Conservation (phyloP, 2,329 filamentous ascomycete species). For the Blumeriella jaapii region DNA sequence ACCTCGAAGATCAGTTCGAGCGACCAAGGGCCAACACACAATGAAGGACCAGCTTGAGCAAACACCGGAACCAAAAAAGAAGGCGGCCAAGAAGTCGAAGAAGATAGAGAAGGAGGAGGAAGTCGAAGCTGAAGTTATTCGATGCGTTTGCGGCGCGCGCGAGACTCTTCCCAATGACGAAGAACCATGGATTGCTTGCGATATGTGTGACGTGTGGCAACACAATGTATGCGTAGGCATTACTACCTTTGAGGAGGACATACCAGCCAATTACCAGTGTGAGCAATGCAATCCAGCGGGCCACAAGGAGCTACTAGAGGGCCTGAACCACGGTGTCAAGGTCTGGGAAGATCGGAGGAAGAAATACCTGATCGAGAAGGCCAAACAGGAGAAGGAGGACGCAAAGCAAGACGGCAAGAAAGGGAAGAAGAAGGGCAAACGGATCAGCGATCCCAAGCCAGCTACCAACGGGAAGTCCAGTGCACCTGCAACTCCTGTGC, state of each 20-base stretch:
- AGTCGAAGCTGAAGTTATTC: conserved; percentile 55
- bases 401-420: not conserved
- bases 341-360: conserved; percentile 69
- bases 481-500: conserved; percentile 18
- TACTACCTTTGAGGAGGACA: conserved; percentile 60
- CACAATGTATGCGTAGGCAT: conserved; percentile 94
- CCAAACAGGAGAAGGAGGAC: conserved; percentile 44
- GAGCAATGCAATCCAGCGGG: conserved; percentile 73
- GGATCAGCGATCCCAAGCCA: conserved; percentile 47
- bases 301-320: conserved; percentile 69
- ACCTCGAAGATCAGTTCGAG: conserved; percentile 85
- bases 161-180: conserved; percentile 77
- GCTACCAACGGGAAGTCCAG: conserved; percentile 29
- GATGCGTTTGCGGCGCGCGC: conserved; percentile 84
- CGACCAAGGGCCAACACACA: conserved; percentile 91
- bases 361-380: conserved; percentile 43
- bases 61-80: conserved; percentile 39
- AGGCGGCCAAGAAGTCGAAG: conserved; percentile 38
- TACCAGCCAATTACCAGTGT: conserved; percentile 81
- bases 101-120: conserved; percentile 37
- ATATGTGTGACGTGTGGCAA: conserved; percentile 88
- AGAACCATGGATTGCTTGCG: conserved; percentile 92
- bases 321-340: conserved; percentile 68
- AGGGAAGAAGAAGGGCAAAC: conserved; percentile 41
- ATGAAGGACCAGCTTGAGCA: conserved; percentile 67